phyloP scores from a whole-genome alignment of 441 rosid genomes.

The Jatropha multifida region DNA sequence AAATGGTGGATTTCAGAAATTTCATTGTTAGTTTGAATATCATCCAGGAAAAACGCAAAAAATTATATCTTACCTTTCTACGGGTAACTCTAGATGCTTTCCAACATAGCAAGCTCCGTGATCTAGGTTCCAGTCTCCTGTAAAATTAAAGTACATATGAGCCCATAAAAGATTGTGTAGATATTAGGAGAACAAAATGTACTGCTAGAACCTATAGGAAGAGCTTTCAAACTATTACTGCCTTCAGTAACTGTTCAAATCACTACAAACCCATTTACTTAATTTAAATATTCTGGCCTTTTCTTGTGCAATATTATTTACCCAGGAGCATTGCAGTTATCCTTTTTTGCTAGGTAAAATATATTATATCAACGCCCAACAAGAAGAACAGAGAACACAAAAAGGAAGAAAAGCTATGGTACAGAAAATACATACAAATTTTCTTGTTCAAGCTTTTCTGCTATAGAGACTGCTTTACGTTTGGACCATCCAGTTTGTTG shows the following conservation, averaged over 20 bases:
- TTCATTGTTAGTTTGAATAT: background rate
- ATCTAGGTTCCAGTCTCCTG: constrained; percentile 93
- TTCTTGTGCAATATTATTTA: background rate
- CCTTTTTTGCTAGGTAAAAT: background rate
- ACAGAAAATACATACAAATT: constrained; percentile 64
- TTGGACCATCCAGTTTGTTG: constrained; percentile 76
- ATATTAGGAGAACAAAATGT: background rate
- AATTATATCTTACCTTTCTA: constrained; percentile 59
- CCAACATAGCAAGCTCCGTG: constrained; percentile 95
- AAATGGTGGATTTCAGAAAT: background rate
- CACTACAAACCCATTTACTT: background rate
- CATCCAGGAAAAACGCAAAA: background rate
- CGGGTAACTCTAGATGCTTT: constrained; percentile 68
- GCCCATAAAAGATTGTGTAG: constrained; percentile 3
- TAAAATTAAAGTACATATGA: constrained; percentile 21
- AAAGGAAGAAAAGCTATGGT: constrained; percentile 2
- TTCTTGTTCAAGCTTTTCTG: constrained; percentile 98
- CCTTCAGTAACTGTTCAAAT: background rate
- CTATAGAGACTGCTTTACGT: constrained; percentile 90
- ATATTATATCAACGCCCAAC: background rate
- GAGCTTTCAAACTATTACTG: background rate
- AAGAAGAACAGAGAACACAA: background rate
- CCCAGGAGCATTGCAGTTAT: background rate
- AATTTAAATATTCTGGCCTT: background rate
- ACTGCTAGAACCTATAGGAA: background rate